Evolutionary conservation across 257 asterid genomes (phyloP).

Genomic region (Solanum rostratum): DNA sequence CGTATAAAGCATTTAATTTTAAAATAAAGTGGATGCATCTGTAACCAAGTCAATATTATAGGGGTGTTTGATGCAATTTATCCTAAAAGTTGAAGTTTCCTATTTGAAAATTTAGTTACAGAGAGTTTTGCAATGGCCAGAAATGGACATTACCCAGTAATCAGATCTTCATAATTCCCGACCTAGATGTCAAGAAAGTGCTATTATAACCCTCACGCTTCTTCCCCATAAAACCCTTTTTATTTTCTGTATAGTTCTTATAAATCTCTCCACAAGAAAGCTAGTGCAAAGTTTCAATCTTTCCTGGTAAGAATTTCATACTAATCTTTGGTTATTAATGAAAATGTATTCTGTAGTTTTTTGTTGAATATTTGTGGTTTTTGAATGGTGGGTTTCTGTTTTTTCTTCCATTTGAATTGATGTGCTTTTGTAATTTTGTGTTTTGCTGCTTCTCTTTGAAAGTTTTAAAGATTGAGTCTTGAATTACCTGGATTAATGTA

Average conservation of each 20-base stretch:
- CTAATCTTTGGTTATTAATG: background rate
- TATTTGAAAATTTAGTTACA: background rate
- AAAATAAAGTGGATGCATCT: background rate
- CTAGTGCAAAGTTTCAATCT: background rate
- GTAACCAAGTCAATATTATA: background rate
- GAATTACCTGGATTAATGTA: background rate
- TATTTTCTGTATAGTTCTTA: background rate
- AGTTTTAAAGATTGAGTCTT: background rate
- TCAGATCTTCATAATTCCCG: background rate
- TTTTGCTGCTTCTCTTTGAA: background rate
- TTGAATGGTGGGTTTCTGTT: background rate
- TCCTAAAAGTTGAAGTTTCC: background rate
- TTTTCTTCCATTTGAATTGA: background rate
- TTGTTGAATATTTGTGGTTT: background rate
- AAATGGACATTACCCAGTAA: background rate
- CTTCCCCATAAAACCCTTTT: background rate
- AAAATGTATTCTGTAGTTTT: background rate
- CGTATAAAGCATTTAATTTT: background rate
- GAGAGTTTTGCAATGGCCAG: background rate
- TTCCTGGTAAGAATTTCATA: background rate
- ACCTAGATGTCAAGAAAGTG: background rate
- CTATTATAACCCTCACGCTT: background rate
- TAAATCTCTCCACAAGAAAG: background rate
- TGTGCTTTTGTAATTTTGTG: background rate
- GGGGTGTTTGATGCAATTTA: background rate